These are phyloP conservation scores for Metarhizium guizhouense DNA, from an alignment of 2,329 filamentous ascomycete species.

Conservation along the genomic window DNA sequence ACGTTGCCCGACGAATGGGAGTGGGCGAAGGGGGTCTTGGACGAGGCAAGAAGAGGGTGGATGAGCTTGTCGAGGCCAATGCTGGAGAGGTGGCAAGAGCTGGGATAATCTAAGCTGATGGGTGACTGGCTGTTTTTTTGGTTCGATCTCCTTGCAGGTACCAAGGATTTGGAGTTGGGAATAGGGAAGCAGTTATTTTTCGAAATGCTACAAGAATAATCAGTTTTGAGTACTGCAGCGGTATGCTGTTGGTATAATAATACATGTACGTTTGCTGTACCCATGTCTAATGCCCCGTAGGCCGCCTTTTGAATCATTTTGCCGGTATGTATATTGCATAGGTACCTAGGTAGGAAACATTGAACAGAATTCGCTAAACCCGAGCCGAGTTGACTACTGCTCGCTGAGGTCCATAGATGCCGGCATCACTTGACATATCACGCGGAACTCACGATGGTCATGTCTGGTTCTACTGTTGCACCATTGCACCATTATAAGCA, in stretches of 20 bases:
- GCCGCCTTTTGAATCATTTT: background rate
- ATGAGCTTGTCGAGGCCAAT: conserved; percentile 46
- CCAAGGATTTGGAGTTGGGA: conserved; percentile 4
- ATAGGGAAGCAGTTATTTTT: background rate
- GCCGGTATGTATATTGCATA: no score
- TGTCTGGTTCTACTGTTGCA: no score
- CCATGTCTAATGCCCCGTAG: background rate
- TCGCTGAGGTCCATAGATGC: no score
- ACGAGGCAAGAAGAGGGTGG: conserved; percentile 51
- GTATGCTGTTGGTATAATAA: background rate
- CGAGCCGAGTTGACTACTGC: no score
- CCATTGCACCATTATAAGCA: no score
- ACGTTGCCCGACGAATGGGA: conserved; percentile 91
- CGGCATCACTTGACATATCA: no score
- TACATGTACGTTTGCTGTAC: background rate
- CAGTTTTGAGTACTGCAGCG: background rate
- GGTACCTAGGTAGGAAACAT: no score
- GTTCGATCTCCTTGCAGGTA: background rate
- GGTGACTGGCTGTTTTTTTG: background rate
- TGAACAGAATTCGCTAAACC: no score
- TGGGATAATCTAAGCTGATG: conserved; percentile 36
- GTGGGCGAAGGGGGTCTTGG: conserved; percentile 71
- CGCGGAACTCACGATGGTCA: no score
- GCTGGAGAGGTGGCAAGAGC: conserved; percentile 52
- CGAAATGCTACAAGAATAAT: background rate